Percentiles rank a stretch among this genome's conserved stretches.
phyloP scores from a whole-genome alignment of 2,329 filamentous ascomycete genomes.

The Sphaerostilbella broomeana region DNA sequence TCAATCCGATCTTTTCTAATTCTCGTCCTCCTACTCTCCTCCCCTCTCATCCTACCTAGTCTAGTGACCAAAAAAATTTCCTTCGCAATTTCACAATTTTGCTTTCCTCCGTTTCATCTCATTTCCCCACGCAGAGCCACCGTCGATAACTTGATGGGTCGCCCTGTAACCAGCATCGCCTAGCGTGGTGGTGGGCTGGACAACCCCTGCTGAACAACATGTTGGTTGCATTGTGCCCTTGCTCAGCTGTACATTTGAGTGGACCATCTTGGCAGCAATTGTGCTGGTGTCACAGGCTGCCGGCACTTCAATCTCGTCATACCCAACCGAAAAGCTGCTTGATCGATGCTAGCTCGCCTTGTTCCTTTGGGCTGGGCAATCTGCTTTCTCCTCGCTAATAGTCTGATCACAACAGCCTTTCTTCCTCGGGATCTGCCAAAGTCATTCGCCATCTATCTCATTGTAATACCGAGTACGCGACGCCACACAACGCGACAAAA shows the following conservation, averaged over 20 bases:
- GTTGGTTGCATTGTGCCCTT: constrained; percentile 9
- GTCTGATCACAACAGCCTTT: no score
- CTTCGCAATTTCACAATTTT: constrained; percentile 6
- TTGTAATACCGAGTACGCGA: no score
- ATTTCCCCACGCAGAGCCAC: constrained; percentile 10
- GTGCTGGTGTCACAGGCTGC: constrained; percentile 8
- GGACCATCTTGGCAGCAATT: constrained; percentile 6
- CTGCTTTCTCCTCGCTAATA: no score
- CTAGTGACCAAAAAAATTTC: no score
- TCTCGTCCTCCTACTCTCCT: not conserved
- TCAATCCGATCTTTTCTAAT: not conserved
- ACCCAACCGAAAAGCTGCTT: no score
- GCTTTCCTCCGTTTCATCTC: constrained; percentile 1
- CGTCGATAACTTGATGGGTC: constrained; percentile 8
- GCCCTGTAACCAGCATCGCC: no score
- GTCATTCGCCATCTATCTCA: no score
- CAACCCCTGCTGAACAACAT: constrained; percentile 3
- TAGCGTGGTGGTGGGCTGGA: constrained; percentile 5
- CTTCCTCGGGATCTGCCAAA: no score
- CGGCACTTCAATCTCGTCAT: constrained; percentile 12
- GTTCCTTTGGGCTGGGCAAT: no score
- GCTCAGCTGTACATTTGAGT: constrained; percentile 12
- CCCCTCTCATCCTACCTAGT: constrained; percentile 1
- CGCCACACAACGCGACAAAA: no score
- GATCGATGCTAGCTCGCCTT: no score